A percentile compares a stretch with the other conserved stretches of the same genome.
Conservation (phyloP, 768 basidiomycete genomes). For the Leccinum broughii region DNA sequence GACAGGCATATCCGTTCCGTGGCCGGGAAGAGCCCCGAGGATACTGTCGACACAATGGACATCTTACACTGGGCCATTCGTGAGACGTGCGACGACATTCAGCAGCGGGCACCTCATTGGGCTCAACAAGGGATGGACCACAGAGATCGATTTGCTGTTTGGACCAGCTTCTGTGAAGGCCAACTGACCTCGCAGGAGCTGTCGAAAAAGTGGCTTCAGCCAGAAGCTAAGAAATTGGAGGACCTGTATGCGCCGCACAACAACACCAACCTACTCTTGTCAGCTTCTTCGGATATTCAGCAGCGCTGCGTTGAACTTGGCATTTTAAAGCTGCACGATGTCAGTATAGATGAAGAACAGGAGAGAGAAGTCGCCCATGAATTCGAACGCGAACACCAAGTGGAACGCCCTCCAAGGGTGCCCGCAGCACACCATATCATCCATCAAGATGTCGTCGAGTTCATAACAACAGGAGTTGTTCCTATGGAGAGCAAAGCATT, state of each 20-base stretch:
- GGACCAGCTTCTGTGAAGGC: conserved; percentile 15
- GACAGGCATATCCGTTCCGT: conserved; percentile 36
- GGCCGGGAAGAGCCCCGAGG: conserved; percentile 7
- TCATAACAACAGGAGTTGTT: background rate
- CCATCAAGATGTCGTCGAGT: background rate
- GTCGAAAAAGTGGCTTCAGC: conserved; percentile 38
- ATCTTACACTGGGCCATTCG: conserved; percentile 47
- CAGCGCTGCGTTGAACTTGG: conserved; percentile 33
- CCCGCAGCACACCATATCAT: background rate
- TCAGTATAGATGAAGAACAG: conserved; percentile 43
- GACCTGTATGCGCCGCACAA: conserved; percentile 32
- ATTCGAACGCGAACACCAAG: background rate
- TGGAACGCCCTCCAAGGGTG: background rate
- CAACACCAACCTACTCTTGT: conserved; percentile 8
- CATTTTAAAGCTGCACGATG: conserved; percentile 8
- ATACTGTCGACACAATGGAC: conserved; percentile 28
- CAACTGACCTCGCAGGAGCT: conserved; percentile 3
- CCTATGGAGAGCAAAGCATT: background rate
- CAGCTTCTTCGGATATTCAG: conserved; percentile 19
- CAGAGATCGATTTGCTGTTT: conserved; percentile 24
- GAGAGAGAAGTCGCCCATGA: conserved; percentile 46
- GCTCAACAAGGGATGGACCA: conserved; percentile 42
- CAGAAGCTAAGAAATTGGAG: conserved; percentile 38
- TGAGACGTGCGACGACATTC: conserved; percentile 43
- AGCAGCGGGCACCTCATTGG: conserved; percentile 42